Conservation (phyloP, 805 yeast genomes). For the Huiozyma naganishii region DNA sequence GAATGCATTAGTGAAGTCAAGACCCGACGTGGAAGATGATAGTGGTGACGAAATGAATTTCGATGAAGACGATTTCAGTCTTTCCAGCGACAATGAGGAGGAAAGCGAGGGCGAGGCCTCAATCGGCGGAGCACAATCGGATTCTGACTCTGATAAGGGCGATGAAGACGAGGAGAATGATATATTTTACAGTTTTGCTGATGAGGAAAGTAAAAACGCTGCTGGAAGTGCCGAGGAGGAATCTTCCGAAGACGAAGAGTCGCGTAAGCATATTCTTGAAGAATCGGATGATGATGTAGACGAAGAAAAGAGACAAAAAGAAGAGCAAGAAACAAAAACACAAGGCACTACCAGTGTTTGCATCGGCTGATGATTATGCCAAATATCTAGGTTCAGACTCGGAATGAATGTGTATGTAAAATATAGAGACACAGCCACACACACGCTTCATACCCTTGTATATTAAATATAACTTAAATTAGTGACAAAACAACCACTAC, state of each 20-base stretch:
- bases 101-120: conserved; percentile 19
- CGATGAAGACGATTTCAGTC: conserved; percentile 31
- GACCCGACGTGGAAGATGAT: conserved; percentile 59
- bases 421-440: too few species aligned
- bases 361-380: conserved; percentile 80
- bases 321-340: conserved; percentile 26
- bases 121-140: conserved; percentile 5
- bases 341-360: conserved; percentile 71
- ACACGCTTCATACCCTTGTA: too few species aligned
- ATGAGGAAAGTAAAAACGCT: conserved; percentile 18
- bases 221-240: conserved; percentile 1
- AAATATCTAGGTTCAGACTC: conserved; percentile 59
- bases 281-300: conserved; percentile 31
- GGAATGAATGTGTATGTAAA: conserved; percentile 28
- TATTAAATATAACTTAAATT: too few species aligned
- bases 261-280: conserved; percentile 14
- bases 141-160: conserved; percentile 21
- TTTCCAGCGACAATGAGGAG: conserved; percentile 18
- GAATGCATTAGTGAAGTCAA: conserved; percentile 66
- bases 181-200: conserved; percentile 19
- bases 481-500: too few species aligned
- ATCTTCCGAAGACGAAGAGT: conserved; percentile 19
- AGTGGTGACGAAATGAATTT: conserved; percentile 33
- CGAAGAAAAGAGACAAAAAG: conserved; percentile 23
- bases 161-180: conserved; percentile 27